Evolutionary conservation across 495 filamentous ascomycete species (phyloP), one percentile per base, ranked within the genome.

Genomic region (Penicillium egyptiacum): DNA sequence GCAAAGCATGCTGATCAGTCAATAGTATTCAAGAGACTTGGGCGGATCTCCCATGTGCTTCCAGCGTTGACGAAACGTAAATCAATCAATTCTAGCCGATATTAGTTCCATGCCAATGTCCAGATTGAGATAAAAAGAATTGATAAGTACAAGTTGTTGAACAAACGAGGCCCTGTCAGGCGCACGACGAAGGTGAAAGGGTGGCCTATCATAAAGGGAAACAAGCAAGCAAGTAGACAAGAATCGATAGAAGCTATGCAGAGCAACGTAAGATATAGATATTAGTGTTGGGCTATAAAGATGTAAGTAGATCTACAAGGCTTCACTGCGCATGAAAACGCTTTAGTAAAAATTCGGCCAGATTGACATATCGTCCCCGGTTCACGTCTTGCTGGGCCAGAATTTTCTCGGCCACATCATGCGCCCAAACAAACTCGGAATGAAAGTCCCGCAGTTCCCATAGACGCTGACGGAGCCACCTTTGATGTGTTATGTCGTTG

Each of bases 391-490:
- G 72, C 33, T 53, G 63, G 19, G 64, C 67, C 9, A 77, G 48
- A 9, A 75, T 55, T 22, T 71, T 63, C 37, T 75, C 71, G 17
- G 66, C 70, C 1, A 77, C 41, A 6, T 68, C 65, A 33, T 72
- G 70, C 1, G 69, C 71, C 71, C 71, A 74, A 0, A 52, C 28
- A 42, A 69, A 71, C 41, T 74, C 74, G 0, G 68, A 73, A 40
- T 77, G 67, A 26, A 60, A 62, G 11, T 66, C 53, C 11, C 69
- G 66, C 19, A 71, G 52, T 44, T 75, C 74, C 2, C 54, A 59
- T 25, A 81, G 50, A 35, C 73, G 69, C 26, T 74, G 62, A 19
- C 70, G 65, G 3, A 75, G 58, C 75, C 77, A 81, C 3, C 59
- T 60, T 14, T 66, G 75, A n/a, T 77, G 70, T 4, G 65, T 56